Base-by-base conservation (phyloP, 768 basidiomycete genomes). In the Mycena sanguinolenta region DNA sequence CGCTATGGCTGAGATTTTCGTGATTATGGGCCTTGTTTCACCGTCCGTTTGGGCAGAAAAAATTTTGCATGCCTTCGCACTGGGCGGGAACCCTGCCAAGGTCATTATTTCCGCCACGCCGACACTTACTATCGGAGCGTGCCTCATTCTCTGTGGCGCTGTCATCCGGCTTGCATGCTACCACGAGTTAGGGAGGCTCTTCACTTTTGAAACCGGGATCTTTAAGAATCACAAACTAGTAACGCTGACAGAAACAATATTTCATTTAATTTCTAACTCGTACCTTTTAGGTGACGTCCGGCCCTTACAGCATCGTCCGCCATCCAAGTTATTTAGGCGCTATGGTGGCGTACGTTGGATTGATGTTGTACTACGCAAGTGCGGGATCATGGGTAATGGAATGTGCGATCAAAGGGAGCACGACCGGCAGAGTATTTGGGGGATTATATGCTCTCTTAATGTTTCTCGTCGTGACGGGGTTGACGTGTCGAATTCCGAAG, bases 271-370 rank as follows among this genome's bases (percentile, higher is more conserved):
- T 46, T 46, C n/a, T 46, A 46, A 46, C n/a, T 46, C 44, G 6
- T 46, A 46, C 44, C 44, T 46, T 42, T 42, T n/a, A 54, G 53
- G n/a, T 83, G 21, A 81, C 77, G 13, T 73, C 67, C 1, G 80
- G 82, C 0, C 80, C 82, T 10, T 82, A 82, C 65, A 39, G 67
- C 30, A 62, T 79, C 23, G 78, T 81, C 13, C 81, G 82, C 38
- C 82, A 82, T 65, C 81, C 82, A 4, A 70, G 75, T 25, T 83
- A 83, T 61, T 68, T 77, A 0, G 81, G 77, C 25, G 72, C 71
- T 2, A 46, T 77, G 32, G 53, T 85, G 3, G 70, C 76, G 9
- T 66, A 70, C n/a, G 7, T 75, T 0, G 82, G 83, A 0, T 70
- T 79, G 60, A 75, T 81, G n/a, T 61, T 83, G 27, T 73, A 77